Base-by-base conservation (phyloP, 2,329 filamentous ascomycete species). In the Hysterium pulicare region DNA sequence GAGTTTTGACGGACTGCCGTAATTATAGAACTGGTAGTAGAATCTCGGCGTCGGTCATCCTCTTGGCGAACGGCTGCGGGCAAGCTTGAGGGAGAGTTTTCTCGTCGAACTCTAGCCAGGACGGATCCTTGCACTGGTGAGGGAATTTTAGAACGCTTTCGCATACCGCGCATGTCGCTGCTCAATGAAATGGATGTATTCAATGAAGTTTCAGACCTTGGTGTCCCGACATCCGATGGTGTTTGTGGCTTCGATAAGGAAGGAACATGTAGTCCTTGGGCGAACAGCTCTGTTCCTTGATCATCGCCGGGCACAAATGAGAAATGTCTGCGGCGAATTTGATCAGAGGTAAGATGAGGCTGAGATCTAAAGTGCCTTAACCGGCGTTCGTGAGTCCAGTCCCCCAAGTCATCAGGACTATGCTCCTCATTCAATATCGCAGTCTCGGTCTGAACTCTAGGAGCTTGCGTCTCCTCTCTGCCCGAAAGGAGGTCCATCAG, bases 271-370 rank as follows among this genome's bases (percentile, higher is more conserved):
- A 21, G n/a, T 33, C 32, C n/a, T 20, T 34, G n/a, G n/a, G 7
- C 32, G 15, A 9, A 15, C 15, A 59, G 49, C 5, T 48, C 47
- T 32, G 42, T 50, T 5, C 55, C 39, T 28, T 58, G 46, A 43
- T 73, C 70, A 36, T 72, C 69, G 31, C 68, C 70, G 13, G 64
- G 58, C 31, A 70, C 68, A 39, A 73, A 72, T 0, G 70, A 73
- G 48, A 72, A 73, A 31, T 67, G 61, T 24, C 66, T 59, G 19
- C 46, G 54, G 30, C 48, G 51, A n/a, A 40, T 50, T 15, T 54
- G 46, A 9, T 48, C 41, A 30, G 50, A 53, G 30, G 38, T 46
- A 7, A 56, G 43, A 19, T 47, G 47, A 31, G 55, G 51, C 19
- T 55, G 54, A 22, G 55, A 56, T 32, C 41, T 53, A 23, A 48